phyloP scores from a whole-genome alignment of 441 rosid genomes.

The Gossypium gossypioides region DNA sequence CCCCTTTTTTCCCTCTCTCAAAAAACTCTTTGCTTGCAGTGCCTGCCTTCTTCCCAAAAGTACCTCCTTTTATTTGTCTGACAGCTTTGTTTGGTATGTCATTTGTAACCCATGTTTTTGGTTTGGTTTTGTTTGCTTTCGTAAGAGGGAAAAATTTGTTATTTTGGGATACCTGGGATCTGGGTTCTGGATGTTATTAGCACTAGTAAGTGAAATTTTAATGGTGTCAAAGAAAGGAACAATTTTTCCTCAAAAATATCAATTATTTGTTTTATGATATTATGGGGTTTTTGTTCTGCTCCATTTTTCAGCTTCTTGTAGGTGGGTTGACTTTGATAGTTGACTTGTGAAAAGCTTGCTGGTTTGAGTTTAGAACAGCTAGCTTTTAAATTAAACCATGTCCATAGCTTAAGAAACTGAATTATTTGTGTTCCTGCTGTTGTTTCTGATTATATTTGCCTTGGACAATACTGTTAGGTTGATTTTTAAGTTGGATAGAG shows the following conservation, averaged over 20 bases:
- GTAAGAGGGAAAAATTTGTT: conserved; percentile 9
- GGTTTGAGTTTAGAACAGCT: background rate
- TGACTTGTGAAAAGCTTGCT: background rate
- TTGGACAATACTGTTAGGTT: conserved; percentile 22
- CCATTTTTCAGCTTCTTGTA: background rate
- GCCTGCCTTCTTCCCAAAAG: conserved; percentile 18
- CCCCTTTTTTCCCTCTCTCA: background rate
- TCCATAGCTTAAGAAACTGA: background rate
- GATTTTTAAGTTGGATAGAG: conserved; percentile 18
- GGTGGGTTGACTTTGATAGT: conserved; percentile 5
- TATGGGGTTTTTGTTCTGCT: background rate
- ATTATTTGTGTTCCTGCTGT: background rate
- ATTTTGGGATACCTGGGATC: conserved; percentile 28
- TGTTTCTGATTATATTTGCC: conserved; percentile 9
- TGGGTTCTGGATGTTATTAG: conserved; percentile 10
- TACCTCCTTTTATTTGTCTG: conserved; percentile 1
- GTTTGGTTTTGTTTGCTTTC: background rate
- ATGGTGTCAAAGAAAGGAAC: background rate
- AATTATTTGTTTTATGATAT: background rate
- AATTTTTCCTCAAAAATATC: background rate
- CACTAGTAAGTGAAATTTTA: background rate
- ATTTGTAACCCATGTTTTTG: conserved; percentile 8
- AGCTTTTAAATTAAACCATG: background rate
- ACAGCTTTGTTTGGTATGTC: conserved; percentile 23
- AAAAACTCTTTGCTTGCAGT: conserved; percentile 9